Conservation (phyloP, 2,329 filamentous ascomycete species). For the Aspergillus viridinutans region DNA sequence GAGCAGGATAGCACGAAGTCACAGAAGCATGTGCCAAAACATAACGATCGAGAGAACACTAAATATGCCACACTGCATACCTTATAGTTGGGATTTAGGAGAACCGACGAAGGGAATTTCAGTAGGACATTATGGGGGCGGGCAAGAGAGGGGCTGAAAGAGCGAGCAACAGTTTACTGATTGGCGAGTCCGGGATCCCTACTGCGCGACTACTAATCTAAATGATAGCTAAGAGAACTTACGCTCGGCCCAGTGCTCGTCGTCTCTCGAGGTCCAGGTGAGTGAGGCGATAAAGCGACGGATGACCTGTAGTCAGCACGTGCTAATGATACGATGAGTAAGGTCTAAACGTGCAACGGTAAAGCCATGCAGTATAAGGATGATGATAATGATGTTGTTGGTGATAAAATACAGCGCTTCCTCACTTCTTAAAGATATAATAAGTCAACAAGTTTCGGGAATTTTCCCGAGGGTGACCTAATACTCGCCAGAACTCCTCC, state of each 20-base stretch:
- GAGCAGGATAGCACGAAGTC: not conserved
- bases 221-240: not conserved
- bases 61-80: not conserved
- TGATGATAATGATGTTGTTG: not conserved
- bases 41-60: not conserved
- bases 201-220: not conserved
- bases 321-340: not conserved
- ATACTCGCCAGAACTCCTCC: constrained; percentile 25
- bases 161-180: not conserved
- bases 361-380: not conserved
- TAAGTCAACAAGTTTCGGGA: constrained; percentile 35
- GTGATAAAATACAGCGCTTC: constrained; percentile 1
- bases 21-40: not conserved
- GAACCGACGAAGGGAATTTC: not conserved
- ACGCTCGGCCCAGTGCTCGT: not conserved
- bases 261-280: not conserved
- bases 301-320: not conserved
- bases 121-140: not conserved
- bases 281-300: not conserved
- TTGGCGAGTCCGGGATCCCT: not conserved
- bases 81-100: not conserved
- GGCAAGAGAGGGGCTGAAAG: not conserved
- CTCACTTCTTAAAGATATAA: constrained; percentile 23
- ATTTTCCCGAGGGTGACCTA: constrained; percentile 26
- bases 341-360: not conserved